Conservation (phyloP, 2,329 filamentous ascomycete species). For the Dothistroma septosporum region DNA sequence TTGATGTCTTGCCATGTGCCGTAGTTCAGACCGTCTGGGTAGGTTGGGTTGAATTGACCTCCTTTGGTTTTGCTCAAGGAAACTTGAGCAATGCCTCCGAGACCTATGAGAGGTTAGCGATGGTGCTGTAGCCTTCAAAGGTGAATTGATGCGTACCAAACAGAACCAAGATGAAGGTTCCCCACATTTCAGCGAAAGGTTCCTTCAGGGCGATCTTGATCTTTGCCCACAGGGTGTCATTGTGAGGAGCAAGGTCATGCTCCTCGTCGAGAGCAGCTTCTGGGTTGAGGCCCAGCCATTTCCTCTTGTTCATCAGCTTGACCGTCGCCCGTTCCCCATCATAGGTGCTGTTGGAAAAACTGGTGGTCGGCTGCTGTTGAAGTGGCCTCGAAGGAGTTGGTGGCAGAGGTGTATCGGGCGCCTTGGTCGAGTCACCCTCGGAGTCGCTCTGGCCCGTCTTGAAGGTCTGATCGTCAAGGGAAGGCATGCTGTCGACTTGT, state of each 20-base stretch:
- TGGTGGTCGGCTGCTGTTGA: constrained; percentile 6
- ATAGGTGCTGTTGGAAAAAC: background rate
- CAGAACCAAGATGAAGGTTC: constrained; percentile 41
- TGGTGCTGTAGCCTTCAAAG: background rate
- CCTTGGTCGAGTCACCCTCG: constrained; percentile 1
- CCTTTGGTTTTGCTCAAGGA: constrained; percentile 32
- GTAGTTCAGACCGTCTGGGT: constrained; percentile 42
- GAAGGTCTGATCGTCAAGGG: constrained; percentile 7
- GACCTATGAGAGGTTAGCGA: constrained; percentile 23
- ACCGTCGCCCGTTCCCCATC: background rate
- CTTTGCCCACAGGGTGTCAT: constrained; percentile 41
- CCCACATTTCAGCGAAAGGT: constrained; percentile 46
- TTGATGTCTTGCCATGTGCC: constrained; percentile 42
- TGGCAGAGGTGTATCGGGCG: background rate
- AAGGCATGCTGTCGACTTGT: background rate
- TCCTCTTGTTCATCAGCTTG: constrained; percentile 2
- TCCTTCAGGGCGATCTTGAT: constrained; percentile 41
- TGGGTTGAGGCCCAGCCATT: constrained; percentile 39
- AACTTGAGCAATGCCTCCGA: constrained; percentile 44
- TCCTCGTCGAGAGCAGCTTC: constrained; percentile 41
- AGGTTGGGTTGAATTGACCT: constrained; percentile 30
- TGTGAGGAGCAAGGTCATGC: constrained; percentile 37
- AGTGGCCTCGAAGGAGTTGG: background rate
- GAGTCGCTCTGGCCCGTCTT: background rate
- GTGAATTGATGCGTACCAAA: constrained; percentile 29